Evolutionary conservation across 441 rosid species (phyloP).

Genomic region (Raphanus hybrid): DNA sequence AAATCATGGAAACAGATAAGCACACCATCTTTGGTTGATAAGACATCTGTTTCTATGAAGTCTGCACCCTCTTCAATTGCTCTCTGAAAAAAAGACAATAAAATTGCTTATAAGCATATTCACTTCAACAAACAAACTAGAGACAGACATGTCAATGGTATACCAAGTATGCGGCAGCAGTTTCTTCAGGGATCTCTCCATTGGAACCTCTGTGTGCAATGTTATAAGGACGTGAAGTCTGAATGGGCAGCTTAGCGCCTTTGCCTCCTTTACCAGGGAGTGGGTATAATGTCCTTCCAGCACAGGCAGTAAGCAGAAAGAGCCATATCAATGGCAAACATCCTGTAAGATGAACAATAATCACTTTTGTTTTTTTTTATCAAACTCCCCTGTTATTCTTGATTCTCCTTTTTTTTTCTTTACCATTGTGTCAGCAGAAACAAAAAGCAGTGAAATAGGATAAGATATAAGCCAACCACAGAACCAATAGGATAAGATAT

Average conservation of each 20-base stretch:
- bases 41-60: constrained; percentile 91
- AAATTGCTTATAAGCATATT: neutral
- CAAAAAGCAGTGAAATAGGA: neutral
- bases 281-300: constrained; percentile 76
- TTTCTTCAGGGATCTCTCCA: constrained; percentile 44
- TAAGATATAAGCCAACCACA: no score
- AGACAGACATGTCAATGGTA: neutral
- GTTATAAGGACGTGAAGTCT: constrained; percentile 88
- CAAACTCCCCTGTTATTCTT: neutral
- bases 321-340: constrained; percentile 34
- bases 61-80: constrained; percentile 97
- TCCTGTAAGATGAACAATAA: constrained; percentile 28
- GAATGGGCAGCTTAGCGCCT: constrained; percentile 52
- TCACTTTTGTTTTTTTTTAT: neutral
- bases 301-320: constrained; percentile 48
- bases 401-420: neutral
- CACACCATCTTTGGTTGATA: constrained; percentile 86
- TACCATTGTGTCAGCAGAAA: constrained; percentile 3
- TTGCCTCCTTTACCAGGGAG: constrained; percentile 54
- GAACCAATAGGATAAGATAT: no score
- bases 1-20: constrained; percentile 88
- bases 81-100: constrained; percentile 57
- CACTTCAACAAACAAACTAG: neutral
- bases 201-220: constrained; percentile 97
- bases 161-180: constrained; percentile 78